These are phyloP conservation scores for Ceratobasidium papillatum DNA, from an alignment of 1,284 basidiomycete genomes.

Conservation along the genomic window DNA sequence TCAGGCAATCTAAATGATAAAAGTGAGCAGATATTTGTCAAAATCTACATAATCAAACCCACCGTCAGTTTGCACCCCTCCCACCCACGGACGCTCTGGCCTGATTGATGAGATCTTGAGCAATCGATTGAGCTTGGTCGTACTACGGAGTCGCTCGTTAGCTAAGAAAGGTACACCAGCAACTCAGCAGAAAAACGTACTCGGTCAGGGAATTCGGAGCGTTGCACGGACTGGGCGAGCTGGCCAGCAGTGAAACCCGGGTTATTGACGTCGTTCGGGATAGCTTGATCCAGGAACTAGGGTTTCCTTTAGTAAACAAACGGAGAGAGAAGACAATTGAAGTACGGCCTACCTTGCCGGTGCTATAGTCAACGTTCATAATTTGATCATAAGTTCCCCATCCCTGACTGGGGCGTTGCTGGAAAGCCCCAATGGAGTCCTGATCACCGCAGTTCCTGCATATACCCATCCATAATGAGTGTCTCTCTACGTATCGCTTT, in stretches of 20 bases:
- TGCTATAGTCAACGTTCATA: constrained; percentile 40
- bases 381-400: constrained; percentile 42
- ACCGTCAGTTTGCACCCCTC: too few relatives aligned
- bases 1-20: too few relatives aligned
- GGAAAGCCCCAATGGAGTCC: constrained; percentile 41
- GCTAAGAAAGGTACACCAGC: background rate
- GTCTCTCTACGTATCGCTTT: too few relatives aligned
- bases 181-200: background rate
- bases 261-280: constrained; percentile 10
- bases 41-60: too few relatives aligned
- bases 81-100: constrained; percentile 21
- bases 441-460: constrained; percentile 38
- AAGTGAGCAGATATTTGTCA: too few relatives aligned
- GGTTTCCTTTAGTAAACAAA: background rate
- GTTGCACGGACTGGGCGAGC: constrained; percentile 32
- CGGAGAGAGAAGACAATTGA: background rate
- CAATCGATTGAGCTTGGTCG: constrained; percentile 35
- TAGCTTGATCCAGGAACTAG: constrained; percentile 36
- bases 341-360: background rate
- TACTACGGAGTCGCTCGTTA: background rate
- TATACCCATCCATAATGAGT: too few relatives aligned
- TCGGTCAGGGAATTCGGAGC: constrained; percentile 32
- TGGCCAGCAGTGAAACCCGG: constrained; percentile 29
- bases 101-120: constrained; percentile 20
- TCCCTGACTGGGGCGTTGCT: constrained; percentile 41